Base-by-base conservation (phyloP, 2,329 filamentous ascomycete genomes). In the Diplodia mutila region DNA sequence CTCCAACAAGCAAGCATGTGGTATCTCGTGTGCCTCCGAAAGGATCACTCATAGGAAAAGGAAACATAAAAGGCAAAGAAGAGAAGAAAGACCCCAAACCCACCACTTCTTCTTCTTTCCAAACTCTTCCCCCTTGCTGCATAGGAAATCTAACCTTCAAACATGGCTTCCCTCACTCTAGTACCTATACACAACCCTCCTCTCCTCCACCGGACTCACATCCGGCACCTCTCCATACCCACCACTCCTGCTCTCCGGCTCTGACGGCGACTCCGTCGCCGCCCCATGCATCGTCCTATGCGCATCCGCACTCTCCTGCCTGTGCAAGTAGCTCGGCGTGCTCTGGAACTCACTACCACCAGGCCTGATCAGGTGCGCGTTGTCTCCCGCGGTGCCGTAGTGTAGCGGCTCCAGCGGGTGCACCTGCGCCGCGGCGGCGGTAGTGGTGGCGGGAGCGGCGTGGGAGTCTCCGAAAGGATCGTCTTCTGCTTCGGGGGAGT, bases 251-350 rank as follows among this genome's bases (percentile, higher is more conserved):
- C 42, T 1, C 55, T 25, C 27, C 14, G 55, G 55, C 14, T 57
- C 54, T 16, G 46, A 21, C 53, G 46, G 16, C 4, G 25, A 27
- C 18, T 9, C 37, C 18, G 16, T n/a, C 34, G 64, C 63, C 14
- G 72, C 78, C 9, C 82, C 82, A 66, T 83, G 81, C 82, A 84
- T 84, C 1, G 80, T 83, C 61, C 81, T 54, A 29, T 81, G 78
- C 67, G 81, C 78, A 4, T 73, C 76, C 32, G 80, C 78, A 67
- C 79, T 82, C 69, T 78, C 75, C 72, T 84, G 81, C 51, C 82
- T 72, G 2, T 79, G 77, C 32, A 83, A 70, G 68, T 83, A 83
- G 4, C 76, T 80, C 4, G 79, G 78, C 27, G 80, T 82, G 21
- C 74, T 74, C 63, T 77, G 72, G 57, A 77, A 78, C 16, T 34